A percentile compares a stretch with the other conserved stretches of the same genome.
These are phyloP conservation scores for Coniochaeta prunicola DNA, from an alignment of 2,329 filamentous ascomycete species.

Conservation along the genomic window DNA sequence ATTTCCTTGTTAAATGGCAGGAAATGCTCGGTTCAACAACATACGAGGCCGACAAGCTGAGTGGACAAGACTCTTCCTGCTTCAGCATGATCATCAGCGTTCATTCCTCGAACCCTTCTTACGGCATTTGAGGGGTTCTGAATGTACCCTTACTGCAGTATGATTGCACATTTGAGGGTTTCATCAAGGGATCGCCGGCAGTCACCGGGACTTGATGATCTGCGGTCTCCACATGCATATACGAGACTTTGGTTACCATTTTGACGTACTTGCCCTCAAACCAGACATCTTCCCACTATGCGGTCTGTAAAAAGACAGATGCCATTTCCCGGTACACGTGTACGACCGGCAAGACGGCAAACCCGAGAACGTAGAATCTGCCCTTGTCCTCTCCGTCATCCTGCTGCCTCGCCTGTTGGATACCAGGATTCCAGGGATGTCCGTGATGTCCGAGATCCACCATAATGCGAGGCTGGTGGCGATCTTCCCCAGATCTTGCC, in stretches of 20 bases:
- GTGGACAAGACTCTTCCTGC: not conserved
- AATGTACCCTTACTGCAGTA: not conserved
- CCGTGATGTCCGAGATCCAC: not conserved
- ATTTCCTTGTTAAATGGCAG: not conserved
- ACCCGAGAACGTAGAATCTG: not conserved
- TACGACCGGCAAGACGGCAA: not conserved
- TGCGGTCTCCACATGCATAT: slow-evolving; percentile 1
- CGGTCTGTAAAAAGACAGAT: not conserved
- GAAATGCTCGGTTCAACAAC: not conserved
- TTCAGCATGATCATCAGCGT: no score
- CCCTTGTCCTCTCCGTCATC: no score
- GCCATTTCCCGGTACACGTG: not conserved
- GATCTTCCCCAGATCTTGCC: not conserved
- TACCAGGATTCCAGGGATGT: no score
- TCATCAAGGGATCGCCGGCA: not conserved
- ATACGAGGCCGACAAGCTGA: not conserved
- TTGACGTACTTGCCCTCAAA: not conserved
- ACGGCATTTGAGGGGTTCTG: not conserved
- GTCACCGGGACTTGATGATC: not conserved
- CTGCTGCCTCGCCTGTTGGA: no score
- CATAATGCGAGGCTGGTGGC: not conserved
- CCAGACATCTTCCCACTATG: not conserved
- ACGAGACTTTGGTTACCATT: not conserved
- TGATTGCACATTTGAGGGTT: not conserved
- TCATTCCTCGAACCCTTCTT: not conserved